Percentiles rank a stretch among this genome's conserved stretches.
phyloP scores from a whole-genome alignment of 2,329 filamentous ascomycete genomes.

The Aspergillus sp. region DNA sequence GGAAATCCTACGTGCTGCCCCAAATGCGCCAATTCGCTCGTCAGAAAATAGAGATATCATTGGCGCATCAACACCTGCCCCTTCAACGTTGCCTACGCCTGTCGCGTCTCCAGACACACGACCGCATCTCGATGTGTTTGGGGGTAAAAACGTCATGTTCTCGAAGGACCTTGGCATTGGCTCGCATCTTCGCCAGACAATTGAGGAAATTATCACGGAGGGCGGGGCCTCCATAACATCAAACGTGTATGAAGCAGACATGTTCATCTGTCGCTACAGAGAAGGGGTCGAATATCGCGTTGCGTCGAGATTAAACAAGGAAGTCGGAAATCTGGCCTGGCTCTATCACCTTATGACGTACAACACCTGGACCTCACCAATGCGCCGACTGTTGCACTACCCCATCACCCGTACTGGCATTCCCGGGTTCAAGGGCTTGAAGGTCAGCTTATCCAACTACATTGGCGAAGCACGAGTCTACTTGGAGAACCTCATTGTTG shows the following conservation, averaged over 20 bases:
- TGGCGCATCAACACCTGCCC: constrained; percentile 56
- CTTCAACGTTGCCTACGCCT: constrained; percentile 33
- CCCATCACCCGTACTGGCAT: constrained; percentile 72
- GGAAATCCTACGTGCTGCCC: constrained; percentile 61
- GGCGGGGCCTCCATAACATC: constrained; percentile 65
- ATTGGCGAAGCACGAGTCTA: constrained; percentile 90
- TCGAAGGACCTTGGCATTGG: constrained; percentile 67
- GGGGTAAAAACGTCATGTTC: constrained; percentile 69
- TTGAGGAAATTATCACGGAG: constrained; percentile 62
- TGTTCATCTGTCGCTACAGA: constrained; percentile 81
- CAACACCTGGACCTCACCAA: constrained; percentile 80
- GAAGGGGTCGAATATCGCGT: constrained; percentile 70
- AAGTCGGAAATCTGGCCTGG: constrained; percentile 90
- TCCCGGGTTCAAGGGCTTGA: constrained; percentile 66
- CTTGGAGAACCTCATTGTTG: constrained; percentile 81
- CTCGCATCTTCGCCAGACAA: constrained; percentile 56
- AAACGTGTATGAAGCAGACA: constrained; percentile 64
- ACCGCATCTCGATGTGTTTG: constrained; percentile 65
- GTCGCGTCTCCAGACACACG: constrained; percentile 23
- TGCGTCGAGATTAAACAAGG: constrained; percentile 69
- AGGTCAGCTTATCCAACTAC: constrained; percentile 92
- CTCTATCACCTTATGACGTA: constrained; percentile 85
- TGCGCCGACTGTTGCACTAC: constrained; percentile 80
- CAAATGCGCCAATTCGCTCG: constrained; percentile 52
- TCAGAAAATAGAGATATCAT: constrained; percentile 56